phyloP scores from a whole-genome alignment of 768 basidiomycete genomes.

The Candolleomyces efflorescens region DNA sequence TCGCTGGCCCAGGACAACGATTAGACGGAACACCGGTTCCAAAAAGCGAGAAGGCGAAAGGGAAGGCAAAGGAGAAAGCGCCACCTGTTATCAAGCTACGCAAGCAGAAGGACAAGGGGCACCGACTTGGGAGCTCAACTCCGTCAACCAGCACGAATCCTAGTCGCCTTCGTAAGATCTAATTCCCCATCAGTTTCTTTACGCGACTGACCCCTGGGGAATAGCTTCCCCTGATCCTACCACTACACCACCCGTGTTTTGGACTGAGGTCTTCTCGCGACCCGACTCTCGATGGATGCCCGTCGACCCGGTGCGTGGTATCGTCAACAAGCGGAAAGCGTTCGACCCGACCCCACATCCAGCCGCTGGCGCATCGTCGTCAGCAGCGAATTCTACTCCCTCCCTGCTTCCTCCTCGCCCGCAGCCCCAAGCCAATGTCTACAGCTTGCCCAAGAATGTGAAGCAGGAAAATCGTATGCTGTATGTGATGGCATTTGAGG shows the following conservation, averaged over 20 bases:
- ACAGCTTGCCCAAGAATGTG: slow-evolving; percentile 12
- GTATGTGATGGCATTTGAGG: slow-evolving; percentile 92
- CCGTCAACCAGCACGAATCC: slow-evolving; percentile 11
- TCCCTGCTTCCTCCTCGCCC: slow-evolving; percentile 11
- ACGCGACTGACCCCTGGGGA: background rate
- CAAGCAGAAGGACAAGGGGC: slow-evolving; percentile 48
- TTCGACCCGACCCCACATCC: slow-evolving; percentile 66
- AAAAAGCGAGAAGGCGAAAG: slow-evolving; percentile 49
- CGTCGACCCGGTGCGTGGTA: slow-evolving; percentile 80
- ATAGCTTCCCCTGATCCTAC: slow-evolving; percentile 48
- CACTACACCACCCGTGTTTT: slow-evolving; percentile 80
- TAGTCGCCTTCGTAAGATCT: slow-evolving; percentile 19
- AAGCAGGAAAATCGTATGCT: slow-evolving; percentile 76
- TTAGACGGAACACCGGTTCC: slow-evolving; percentile 32
- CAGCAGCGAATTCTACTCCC: slow-evolving; percentile 3
- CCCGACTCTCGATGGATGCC: slow-evolving; percentile 90
- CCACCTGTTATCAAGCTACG: slow-evolving; percentile 55
- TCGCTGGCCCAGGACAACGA: slow-evolving; percentile 37
- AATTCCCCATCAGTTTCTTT: background rate
- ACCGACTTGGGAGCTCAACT: slow-evolving; percentile 32
- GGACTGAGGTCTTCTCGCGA: slow-evolving; percentile 96
- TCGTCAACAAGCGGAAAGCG: slow-evolving; percentile 74
- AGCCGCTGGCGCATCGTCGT: slow-evolving; percentile 3
- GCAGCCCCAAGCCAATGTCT: slow-evolving; percentile 15
- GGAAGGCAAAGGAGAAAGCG: slow-evolving; percentile 44